Evolutionary conservation across 176 grass and related monocot species (phyloP).

Genomic region (Bothriochloa decipiens): DNA sequence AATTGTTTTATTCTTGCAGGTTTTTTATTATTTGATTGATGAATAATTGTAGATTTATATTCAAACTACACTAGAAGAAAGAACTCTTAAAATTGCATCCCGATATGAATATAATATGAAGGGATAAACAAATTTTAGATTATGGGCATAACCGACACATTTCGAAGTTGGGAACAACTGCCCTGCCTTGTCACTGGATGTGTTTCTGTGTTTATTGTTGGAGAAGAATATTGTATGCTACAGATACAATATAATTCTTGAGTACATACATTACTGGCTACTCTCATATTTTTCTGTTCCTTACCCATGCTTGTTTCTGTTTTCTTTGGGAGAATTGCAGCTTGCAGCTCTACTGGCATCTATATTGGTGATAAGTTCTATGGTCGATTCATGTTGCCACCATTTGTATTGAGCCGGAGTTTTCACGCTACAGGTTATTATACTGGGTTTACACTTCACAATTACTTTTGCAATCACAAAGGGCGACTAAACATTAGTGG

Average conservation of each 20-base stretch:
- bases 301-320: constrained; percentile 29
- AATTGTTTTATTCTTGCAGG: background rate
- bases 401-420: constrained; percentile 47
- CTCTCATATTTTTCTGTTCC: constrained; percentile 20
- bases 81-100: background rate
- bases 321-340: constrained; percentile 43
- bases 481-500: constrained; percentile 24
- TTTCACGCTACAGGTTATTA: constrained; percentile 91
- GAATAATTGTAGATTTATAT: background rate
- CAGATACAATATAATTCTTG: background rate
- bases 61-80: background rate
- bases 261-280: constrained; percentile 7
- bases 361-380: constrained; percentile 46
- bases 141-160: background rate
- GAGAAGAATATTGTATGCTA: constrained; percentile 14
- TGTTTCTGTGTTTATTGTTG: constrained; percentile 9
- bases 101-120: background rate
- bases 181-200: background rate
- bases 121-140: background rate
- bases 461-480: constrained; percentile 24
- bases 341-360: constrained; percentile 46
- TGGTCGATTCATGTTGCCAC: constrained; percentile 34
- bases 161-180: background rate
- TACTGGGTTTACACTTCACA: constrained; percentile 25
- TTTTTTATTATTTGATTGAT: background rate